These are phyloP conservation scores for Raffaelea ambrosiae DNA, from an alignment of 2,329 filamentous ascomycete genomes.

Conservation along the genomic window DNA sequence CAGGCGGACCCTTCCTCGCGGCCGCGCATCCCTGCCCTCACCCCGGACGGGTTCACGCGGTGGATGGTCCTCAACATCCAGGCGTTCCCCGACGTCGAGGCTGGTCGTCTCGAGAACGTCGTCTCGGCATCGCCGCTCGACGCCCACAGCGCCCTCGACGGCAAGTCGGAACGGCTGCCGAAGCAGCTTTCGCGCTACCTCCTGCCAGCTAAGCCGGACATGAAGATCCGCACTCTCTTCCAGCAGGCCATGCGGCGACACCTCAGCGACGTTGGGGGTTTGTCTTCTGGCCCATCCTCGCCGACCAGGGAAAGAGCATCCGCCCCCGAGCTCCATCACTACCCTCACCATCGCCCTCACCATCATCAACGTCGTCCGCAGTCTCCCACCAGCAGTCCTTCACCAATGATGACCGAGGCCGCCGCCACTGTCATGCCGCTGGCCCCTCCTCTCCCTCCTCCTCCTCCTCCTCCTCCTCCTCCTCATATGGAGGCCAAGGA, in stretches of 20 bases:
- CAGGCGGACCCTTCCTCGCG: conserved; percentile 41
- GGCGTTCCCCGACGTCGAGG: conserved; percentile 69
- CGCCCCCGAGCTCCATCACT: no score
- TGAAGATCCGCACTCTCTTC: conserved; percentile 49
- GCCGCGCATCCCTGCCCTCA: conserved; percentile 56
- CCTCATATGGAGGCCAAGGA: no score
- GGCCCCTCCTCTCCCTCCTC: no score
- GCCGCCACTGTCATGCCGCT: no score
- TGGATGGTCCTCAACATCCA: conserved; percentile 69
- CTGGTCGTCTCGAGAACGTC: conserved; percentile 58
- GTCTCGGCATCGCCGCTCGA: conserved; percentile 63
- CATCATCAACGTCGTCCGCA: no score
- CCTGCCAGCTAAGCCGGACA: conserved; percentile 53
- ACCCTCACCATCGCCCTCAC: no score
- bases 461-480: no score
- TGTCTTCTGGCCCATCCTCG: background rate
- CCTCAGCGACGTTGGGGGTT: conserved; percentile 15
- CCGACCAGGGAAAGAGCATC: background rate
- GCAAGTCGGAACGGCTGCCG: conserved; percentile 64
- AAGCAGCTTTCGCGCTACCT: conserved; percentile 68
- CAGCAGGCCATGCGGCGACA: conserved; percentile 49
- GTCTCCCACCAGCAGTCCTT: no score
- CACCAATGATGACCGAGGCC: no score
- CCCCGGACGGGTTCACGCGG: conserved; percentile 56
- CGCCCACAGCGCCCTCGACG: conserved; percentile 41